phyloP scores from a whole-genome alignment of 805 yeast genomes.

The Ogataea nakhonphanomensis region DNA sequence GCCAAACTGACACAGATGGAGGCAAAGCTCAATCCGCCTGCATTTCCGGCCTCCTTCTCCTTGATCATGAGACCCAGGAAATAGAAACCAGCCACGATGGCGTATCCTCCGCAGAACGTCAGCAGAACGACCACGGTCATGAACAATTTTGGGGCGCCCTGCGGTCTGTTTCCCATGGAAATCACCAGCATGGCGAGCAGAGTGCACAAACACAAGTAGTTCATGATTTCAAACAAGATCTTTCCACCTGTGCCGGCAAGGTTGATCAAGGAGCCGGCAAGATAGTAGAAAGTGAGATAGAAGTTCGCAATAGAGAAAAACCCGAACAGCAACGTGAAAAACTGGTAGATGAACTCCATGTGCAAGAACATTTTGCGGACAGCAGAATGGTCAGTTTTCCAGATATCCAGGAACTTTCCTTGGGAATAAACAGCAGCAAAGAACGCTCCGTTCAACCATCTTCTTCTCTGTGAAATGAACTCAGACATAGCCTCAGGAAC shows the following conservation, averaged over 20 bases:
- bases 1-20: constrained; percentile 80
- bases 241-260: constrained; percentile 73
- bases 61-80: constrained; percentile 63
- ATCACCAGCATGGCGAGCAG: constrained; percentile 86
- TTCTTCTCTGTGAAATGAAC: constrained; percentile 90
- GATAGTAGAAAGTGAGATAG: constrained; percentile 86
- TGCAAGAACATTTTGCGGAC: constrained; percentile 79
- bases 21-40: constrained; percentile 49
- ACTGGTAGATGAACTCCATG: constrained; percentile 86
- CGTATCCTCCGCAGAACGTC: constrained; percentile 76
- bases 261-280: constrained; percentile 77
- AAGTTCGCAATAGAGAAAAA: constrained; percentile 92
- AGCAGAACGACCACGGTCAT: constrained; percentile 67
- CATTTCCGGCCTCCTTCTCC: constrained; percentile 34
- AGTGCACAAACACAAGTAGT: constrained; percentile 77
- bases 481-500: constrained; percentile 95
- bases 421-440: constrained; percentile 94
- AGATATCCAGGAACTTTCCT: constrained; percentile 78
- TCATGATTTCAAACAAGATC: constrained; percentile 79
- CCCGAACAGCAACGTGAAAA: constrained; percentile 73
- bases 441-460: constrained; percentile 98
- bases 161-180: constrained; percentile 97
- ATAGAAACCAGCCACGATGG: constrained; percentile 76
- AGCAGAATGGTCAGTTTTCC: constrained; percentile 83
- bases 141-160: constrained; percentile 84